Percentiles rank a stretch among this genome's conserved stretches.
Conservation (phyloP, 495 filamentous ascomycete species). For the Aspergillus hancockii region DNA sequence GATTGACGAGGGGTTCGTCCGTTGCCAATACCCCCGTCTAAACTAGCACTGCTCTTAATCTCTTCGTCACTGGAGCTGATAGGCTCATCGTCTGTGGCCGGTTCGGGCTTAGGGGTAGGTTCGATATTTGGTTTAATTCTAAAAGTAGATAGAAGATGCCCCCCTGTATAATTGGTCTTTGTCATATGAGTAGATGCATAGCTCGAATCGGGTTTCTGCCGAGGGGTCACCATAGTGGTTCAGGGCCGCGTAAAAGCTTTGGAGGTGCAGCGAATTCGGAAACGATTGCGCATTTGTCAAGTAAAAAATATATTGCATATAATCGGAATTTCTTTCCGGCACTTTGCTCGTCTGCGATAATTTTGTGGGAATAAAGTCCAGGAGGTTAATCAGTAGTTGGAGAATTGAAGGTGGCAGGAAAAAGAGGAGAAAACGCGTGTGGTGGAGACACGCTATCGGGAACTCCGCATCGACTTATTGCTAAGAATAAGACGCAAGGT, state of each 20-base stretch:
- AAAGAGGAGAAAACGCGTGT: conserved; percentile 9
- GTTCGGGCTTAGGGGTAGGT: conserved; percentile 13
- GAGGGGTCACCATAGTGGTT: conserved; percentile 19
- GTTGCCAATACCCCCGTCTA: conserved; percentile 11
- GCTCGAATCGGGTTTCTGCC: conserved; percentile 27
- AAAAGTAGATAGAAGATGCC: conserved; percentile 29
- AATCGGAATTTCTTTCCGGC: background rate
- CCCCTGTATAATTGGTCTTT: background rate
- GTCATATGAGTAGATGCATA: conserved; percentile 24
- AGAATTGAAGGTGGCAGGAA: conserved; percentile 5
- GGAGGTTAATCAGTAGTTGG: background rate
- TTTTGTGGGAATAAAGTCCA: conserved; percentile 1
- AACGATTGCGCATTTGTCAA: background rate
- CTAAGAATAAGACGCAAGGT: background rate
- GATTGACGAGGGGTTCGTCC: conserved; percentile 16
- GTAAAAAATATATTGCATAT: background rate
- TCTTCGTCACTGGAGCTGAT: conserved; percentile 35
- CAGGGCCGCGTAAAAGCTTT: background rate
- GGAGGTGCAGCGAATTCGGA: background rate
- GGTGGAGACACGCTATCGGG: conserved; percentile 18
- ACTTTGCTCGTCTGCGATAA: background rate
- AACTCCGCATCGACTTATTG: conserved; percentile 11
- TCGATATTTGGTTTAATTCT: conserved; percentile 6
- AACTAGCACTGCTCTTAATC: conserved; percentile 2
- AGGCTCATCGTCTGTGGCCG: conserved; percentile 31